Percentiles rank a stretch among this genome's conserved stretches.
phyloP scores from a whole-genome alignment of 306 rosid species.

The Potentilla sterilis region DNA sequence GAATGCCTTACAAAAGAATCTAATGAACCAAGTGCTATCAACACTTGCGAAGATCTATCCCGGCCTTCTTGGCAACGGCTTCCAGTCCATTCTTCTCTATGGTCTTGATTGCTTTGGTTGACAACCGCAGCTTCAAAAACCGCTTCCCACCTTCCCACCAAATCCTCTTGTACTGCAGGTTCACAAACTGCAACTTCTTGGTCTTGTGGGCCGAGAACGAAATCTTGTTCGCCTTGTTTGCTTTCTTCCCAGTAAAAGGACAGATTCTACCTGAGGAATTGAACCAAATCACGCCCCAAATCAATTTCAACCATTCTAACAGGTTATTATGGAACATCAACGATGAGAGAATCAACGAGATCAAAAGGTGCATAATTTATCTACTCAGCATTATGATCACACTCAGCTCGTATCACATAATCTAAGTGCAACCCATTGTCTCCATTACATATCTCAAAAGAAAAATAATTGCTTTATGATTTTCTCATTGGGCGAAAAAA shows the following conservation, averaged over 20 bases:
- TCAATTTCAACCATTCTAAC: not conserved
- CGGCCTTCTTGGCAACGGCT: constrained; percentile 96
- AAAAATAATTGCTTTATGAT: no score
- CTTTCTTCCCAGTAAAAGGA: constrained; percentile 87
- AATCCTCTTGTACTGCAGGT: constrained; percentile 84
- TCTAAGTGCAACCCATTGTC: not conserved
- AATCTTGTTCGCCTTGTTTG: constrained; percentile 80
- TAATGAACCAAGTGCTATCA: constrained; percentile 28
- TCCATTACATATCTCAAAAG: not conserved
- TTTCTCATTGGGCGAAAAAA: no score
- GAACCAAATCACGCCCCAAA: constrained; percentile 11
- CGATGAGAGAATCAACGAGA: not conserved
- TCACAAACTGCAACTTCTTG: constrained; percentile 84
- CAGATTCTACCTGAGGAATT: constrained; percentile 66
- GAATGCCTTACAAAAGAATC: constrained; percentile 19
- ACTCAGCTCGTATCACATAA: not conserved
- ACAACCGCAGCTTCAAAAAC: constrained; percentile 74
- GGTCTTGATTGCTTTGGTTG: constrained; percentile 92
- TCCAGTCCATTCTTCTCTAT: constrained; percentile 95
- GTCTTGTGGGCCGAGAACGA: constrained; percentile 92
- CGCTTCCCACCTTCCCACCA: constrained; percentile 99
- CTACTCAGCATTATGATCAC: not conserved
- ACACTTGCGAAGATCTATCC: constrained; percentile 77
- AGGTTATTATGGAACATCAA: not conserved
- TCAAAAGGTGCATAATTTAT: not conserved